A percentile compares a stretch with the other conserved stretches of the same genome.
Conservation (phyloP, 2,329 filamentous ascomycete species). For the Neoarthrinium moseri region DNA sequence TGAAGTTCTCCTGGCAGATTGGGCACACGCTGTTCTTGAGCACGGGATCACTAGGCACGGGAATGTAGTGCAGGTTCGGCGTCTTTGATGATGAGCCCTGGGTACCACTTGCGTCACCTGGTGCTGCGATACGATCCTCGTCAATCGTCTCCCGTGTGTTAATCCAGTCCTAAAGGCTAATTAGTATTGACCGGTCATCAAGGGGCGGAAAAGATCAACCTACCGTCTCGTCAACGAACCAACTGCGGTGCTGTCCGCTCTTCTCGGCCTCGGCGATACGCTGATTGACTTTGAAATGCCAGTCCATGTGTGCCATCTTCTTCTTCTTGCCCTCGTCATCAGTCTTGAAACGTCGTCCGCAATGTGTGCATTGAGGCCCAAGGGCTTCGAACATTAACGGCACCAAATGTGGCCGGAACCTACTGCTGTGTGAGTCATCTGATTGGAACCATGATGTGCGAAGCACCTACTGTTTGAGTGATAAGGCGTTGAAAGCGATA, state of each 20-base stretch:
- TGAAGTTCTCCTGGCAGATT: conserved; percentile 94
- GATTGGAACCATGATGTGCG: conserved; percentile 14
- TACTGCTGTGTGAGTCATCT: conserved; percentile 31
- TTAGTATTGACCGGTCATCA: conserved; percentile 22
- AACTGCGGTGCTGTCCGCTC: conserved; percentile 85
- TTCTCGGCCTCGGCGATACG: conserved; percentile 84
- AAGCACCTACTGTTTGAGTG: conserved; percentile 68
- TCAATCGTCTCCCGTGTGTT: conserved; percentile 80
- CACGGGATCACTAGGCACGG: conserved; percentile 76
- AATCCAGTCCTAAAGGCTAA: conserved; percentile 75
- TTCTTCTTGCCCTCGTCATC: conserved; percentile 77
- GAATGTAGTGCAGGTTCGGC: conserved; percentile 68
- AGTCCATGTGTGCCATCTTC: conserved; percentile 93
- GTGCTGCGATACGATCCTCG: conserved; percentile 44
- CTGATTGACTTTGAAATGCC: conserved; percentile 95
- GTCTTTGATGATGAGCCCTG: conserved; percentile 43
- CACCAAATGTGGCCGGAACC: conserved; percentile 73
- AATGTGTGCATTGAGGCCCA: conserved; percentile 86
- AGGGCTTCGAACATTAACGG: conserved; percentile 75
- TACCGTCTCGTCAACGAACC: conserved; percentile 89
- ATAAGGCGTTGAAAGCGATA: conserved; percentile 62
- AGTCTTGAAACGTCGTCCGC: conserved; percentile 79
- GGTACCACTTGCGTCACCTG: conserved; percentile 35
- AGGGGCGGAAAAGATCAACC: conserved; percentile 26
- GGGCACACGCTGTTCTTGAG: conserved; percentile 79